Evolutionary conservation across 2,329 filamentous ascomycete genomes (phyloP).

Genomic region (Elsinoe ampelina): DNA sequence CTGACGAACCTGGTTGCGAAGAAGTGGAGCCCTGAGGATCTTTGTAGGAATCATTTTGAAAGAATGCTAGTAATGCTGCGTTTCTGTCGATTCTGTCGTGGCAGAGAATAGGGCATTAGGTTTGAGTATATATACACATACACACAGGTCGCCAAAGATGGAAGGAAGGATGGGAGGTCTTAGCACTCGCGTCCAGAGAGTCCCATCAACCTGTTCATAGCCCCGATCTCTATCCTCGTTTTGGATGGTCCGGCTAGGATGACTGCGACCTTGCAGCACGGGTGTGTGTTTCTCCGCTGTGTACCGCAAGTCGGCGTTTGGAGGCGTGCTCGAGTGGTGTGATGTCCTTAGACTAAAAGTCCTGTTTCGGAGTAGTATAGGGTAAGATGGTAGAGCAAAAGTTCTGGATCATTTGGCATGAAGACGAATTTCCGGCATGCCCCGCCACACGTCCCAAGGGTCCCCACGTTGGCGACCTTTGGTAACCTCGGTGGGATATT

Average conservation of each 20-base stretch:
- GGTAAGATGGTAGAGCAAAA: background rate
- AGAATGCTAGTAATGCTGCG: background rate
- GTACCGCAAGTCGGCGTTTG: background rate
- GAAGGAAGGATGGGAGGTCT: background rate
- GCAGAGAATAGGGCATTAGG: background rate
- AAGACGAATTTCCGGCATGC: background rate
- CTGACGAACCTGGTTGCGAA: conserved; percentile 4
- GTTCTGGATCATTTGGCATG: background rate
- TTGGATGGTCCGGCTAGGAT: background rate
- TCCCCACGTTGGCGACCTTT: background rate
- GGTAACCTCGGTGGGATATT: background rate
- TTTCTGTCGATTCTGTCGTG: background rate
- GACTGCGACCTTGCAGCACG: background rate
- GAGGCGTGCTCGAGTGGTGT: background rate
- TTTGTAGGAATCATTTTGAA: conserved; percentile 4
- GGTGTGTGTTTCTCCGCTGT: background rate
- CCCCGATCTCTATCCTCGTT: background rate
- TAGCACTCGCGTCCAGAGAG: conserved; percentile 1
- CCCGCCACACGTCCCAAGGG: background rate
- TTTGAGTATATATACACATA: background rate
- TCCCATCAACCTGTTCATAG: background rate
- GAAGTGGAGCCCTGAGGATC: conserved; percentile 2
- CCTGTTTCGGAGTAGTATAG: background rate
- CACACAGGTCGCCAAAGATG: background rate
- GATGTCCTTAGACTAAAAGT: background rate